phyloP scores from a whole-genome alignment of 805 yeast species.

The Spencermartinsiella europaea region DNA sequence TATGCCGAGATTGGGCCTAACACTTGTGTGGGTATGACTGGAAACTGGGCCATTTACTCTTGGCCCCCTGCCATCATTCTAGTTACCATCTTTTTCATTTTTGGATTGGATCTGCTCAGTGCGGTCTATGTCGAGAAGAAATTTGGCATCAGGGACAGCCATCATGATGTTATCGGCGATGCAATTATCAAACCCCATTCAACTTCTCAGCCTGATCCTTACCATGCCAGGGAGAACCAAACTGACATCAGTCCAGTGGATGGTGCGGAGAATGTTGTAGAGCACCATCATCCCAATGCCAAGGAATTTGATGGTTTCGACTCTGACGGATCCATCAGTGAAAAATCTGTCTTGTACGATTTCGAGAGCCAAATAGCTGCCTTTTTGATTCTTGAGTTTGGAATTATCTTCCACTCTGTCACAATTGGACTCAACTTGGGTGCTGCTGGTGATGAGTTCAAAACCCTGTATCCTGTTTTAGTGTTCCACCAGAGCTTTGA shows the following conservation, averaged over 20 bases:
- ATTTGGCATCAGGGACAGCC: slow-evolving; percentile 30
- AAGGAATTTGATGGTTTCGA: slow-evolving; percentile 12
- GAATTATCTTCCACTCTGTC: slow-evolving; percentile 69
- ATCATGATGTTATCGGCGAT: slow-evolving; percentile 23
- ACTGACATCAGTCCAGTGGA: slow-evolving; percentile 29
- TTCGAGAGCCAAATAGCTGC: slow-evolving; percentile 37
- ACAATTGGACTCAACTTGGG: slow-evolving; percentile 68
- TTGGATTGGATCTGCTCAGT: slow-evolving; percentile 46
- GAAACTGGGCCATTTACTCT: slow-evolving; percentile 48
- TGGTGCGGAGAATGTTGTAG: slow-evolving; percentile 1
- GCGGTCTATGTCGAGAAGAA: slow-evolving; percentile 39
- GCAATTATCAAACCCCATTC: slow-evolving; percentile 19
- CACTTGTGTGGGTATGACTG: slow-evolving; percentile 40
- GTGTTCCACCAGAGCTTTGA: slow-evolving; percentile 76
- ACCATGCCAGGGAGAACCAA: slow-evolving; percentile 14
- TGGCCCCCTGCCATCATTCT: slow-evolving; percentile 53
- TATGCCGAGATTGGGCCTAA: slow-evolving; percentile 30
- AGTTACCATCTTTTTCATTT: slow-evolving; percentile 41
- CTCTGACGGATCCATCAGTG: neutral
- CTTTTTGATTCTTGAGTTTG: slow-evolving; percentile 61
- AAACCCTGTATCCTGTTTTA: slow-evolving; percentile 55
- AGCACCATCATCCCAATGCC: slow-evolving; percentile 5
- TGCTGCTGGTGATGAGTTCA: slow-evolving; percentile 58
- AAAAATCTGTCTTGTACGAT: slow-evolving; percentile 8
- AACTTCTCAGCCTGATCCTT: slow-evolving; percentile 16